These are phyloP conservation scores for Iris macrosiphon DNA, from an alignment of 106 monocot genomes.

Conservation along the genomic window DNA sequence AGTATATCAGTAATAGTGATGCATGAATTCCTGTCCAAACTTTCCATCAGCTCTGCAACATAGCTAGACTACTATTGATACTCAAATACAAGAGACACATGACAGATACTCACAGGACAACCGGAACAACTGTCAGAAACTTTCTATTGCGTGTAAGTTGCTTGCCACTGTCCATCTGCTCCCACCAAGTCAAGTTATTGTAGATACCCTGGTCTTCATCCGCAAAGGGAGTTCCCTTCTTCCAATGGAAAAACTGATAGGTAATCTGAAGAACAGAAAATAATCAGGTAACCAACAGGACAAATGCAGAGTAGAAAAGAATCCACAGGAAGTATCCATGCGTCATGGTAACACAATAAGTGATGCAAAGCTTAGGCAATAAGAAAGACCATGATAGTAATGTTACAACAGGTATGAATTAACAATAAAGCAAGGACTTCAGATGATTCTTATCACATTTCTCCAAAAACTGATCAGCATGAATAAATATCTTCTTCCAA, in stretches of 20 bases:
- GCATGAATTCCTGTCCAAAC: too few relatives aligned
- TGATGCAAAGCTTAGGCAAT: not conserved
- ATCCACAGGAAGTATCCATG: not conserved
- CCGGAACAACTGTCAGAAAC: slow-evolving; percentile 65
- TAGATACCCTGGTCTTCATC: slow-evolving; percentile 78
- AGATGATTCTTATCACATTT: too few relatives aligned
- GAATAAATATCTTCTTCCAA: too few relatives aligned
- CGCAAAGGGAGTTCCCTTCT: slow-evolving; percentile 71
- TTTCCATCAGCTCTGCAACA: too few relatives aligned
- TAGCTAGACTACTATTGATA: slow-evolving; percentile 22
- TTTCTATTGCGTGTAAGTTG: slow-evolving; percentile 67
- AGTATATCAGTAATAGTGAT: too few relatives aligned
- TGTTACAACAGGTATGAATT: too few relatives aligned
- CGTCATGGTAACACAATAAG: not conserved
- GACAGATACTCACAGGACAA: slow-evolving; percentile 56
- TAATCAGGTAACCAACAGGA: too few relatives aligned
- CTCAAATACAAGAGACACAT: not conserved
- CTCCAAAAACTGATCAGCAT: too few relatives aligned
- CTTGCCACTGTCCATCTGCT: slow-evolving; percentile 77
- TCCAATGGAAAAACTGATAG: slow-evolving; percentile 81
- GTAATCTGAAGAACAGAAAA: slow-evolving; percentile 31
- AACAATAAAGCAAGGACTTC: too few relatives aligned
- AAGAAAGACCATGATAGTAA: too few relatives aligned
- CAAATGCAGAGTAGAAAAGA: not conserved
- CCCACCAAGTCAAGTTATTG: slow-evolving; percentile 72